Percentiles rank a stretch among this genome's conserved stretches.
Conservation (phyloP, 2,329 filamentous ascomycete species). For the Pyrenophora seminiperda region DNA sequence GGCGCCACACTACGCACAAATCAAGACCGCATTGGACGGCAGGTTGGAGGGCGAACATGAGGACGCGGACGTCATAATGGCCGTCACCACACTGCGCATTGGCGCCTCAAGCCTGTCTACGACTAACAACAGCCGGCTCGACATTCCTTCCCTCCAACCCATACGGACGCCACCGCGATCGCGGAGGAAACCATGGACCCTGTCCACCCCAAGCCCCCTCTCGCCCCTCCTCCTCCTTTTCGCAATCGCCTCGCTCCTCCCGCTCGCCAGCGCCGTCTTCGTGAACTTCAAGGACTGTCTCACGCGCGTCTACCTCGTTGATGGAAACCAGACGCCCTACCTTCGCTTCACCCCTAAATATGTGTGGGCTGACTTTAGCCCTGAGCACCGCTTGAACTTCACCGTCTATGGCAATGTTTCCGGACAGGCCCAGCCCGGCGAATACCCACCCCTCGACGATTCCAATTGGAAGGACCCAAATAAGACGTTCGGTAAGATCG, state of each 20-base stretch:
- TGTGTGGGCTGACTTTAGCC: slow-evolving; percentile 73
- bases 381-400: slow-evolving; percentile 70
- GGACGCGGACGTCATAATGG: slow-evolving; percentile 33
- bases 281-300: slow-evolving; percentile 88
- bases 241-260: slow-evolving; percentile 31
- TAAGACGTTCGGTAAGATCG: slow-evolving; percentile 76
- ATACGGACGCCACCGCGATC: slow-evolving; percentile 39
- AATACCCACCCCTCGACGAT: slow-evolving; percentile 65
- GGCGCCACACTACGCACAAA: too few species aligned
- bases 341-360: slow-evolving; percentile 81
- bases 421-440: slow-evolving; percentile 65
- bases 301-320: slow-evolving; percentile 58
- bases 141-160: slow-evolving; percentile 35
- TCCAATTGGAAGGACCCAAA: slow-evolving; percentile 65
- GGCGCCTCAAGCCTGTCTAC: slow-evolving; percentile 19
- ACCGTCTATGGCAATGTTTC: slow-evolving; percentile 92
- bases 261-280: slow-evolving; percentile 56
- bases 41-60: slow-evolving; percentile 33
- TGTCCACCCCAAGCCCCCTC: slow-evolving; percentile 12
- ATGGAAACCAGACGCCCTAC: slow-evolving; percentile 60
- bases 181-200: slow-evolving; percentile 29
- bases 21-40: not conserved
- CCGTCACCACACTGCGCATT: slow-evolving; percentile 29
- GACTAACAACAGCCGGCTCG: slow-evolving; percentile 19
- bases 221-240: slow-evolving; percentile 34